A percentile compares a stretch with the other conserved stretches of the same genome.
Evolutionary conservation across 202 grass and related monocot genomes (phyloP).

Genomic region (Zoysia matrella): DNA sequence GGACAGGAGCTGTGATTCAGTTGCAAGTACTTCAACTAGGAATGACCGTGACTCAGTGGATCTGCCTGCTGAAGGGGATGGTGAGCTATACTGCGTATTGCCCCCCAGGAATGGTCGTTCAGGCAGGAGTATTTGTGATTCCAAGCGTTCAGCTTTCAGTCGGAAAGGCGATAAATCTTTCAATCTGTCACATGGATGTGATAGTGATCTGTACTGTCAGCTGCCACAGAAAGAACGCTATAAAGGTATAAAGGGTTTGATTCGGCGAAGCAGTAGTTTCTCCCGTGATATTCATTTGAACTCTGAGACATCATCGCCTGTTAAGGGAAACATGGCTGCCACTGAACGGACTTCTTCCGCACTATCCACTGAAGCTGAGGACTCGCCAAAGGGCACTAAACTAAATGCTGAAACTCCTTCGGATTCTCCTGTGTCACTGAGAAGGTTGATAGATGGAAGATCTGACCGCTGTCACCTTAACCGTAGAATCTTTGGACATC

Average conservation of each 20-base stretch:
- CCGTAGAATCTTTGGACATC: constrained; percentile 68
- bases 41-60: constrained; percentile 39
- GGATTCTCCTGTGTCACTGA: constrained; percentile 50
- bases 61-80: constrained; percentile 36
- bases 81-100: constrained; percentile 66
- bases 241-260: constrained; percentile 23
- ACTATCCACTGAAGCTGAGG: constrained; percentile 34
- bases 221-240: constrained; percentile 32
- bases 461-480: constrained; percentile 51
- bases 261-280: constrained; percentile 60
- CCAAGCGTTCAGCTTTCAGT: constrained; percentile 36
- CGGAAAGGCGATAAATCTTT: constrained; percentile 16
- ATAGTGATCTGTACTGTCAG: constrained; percentile 41
- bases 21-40: constrained; percentile 50
- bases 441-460: constrained; percentile 65
- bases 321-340: constrained; percentile 41
- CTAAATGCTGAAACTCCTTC: constrained; percentile 41
- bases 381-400: constrained; percentile 5
- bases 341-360: constrained; percentile 37
- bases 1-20: constrained; percentile 31
- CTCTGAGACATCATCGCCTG: constrained; percentile 35
- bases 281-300: constrained; percentile 51
- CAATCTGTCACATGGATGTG: not conserved
- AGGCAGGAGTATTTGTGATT: constrained; percentile 50
- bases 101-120: constrained; percentile 53